phyloP scores from a whole-genome alignment of 2,329 filamentous ascomycete species.

The Dothideomycetes sp. region DNA sequence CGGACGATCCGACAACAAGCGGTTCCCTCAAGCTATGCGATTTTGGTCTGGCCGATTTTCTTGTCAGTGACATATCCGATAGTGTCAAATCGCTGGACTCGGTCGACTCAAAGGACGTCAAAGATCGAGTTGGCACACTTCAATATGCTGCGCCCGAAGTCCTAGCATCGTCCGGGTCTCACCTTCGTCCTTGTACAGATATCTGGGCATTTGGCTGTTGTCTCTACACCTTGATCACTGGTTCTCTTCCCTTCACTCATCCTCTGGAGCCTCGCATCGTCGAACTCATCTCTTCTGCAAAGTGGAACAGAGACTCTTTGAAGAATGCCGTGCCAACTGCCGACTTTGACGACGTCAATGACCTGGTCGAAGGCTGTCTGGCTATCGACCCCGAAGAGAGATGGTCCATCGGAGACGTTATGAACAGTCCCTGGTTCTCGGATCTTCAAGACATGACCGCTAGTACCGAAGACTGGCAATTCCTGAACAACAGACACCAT shows the following conservation, averaged over 20 bases:
- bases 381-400: slow-evolving; percentile 46
- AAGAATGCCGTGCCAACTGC: slow-evolving; percentile 33
- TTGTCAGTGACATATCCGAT: slow-evolving; percentile 44
- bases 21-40: slow-evolving; percentile 56
- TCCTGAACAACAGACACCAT: too few relatives aligned
- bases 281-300: slow-evolving; percentile 49
- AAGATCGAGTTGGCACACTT: slow-evolving; percentile 43
- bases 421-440: slow-evolving; percentile 47
- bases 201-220: slow-evolving; percentile 61
- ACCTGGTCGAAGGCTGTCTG: slow-evolving; percentile 52
- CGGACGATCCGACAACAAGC: slow-evolving; percentile 21
- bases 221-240: slow-evolving; percentile 51
- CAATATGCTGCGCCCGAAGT: slow-evolving; percentile 45
- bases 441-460: slow-evolving; percentile 8
- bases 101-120: slow-evolving; percentile 38
- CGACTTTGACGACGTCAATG: slow-evolving; percentile 39
- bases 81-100: slow-evolving; percentile 32
- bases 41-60: slow-evolving; percentile 61
- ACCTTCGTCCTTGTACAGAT: slow-evolving; percentile 49
- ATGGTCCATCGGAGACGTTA: slow-evolving; percentile 48
- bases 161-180: slow-evolving; percentile 33
- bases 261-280: slow-evolving; percentile 49
- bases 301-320: slow-evolving; percentile 47
- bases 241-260: slow-evolving; percentile 54
- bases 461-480: too few relatives aligned